Percentiles rank a stretch among this genome's conserved stretches.
Conservation (phyloP, 306 rosid genomes). For the Quercus mongolica region DNA sequence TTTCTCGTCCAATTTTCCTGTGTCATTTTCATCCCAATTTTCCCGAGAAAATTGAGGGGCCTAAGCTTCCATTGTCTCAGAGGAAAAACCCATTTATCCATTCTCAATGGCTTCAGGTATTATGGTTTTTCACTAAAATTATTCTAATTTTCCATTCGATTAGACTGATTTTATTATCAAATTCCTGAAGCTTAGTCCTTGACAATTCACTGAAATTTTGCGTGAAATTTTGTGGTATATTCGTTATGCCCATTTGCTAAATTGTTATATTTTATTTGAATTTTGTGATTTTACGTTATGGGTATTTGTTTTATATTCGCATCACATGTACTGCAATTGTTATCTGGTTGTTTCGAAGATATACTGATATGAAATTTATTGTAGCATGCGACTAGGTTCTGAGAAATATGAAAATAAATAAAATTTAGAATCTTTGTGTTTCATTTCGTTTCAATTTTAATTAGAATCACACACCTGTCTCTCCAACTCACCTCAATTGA, state of each 20-base stretch:
- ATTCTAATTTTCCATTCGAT: not conserved
- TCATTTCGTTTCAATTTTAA: not conserved
- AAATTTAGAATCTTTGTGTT: not conserved
- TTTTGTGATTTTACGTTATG: not conserved
- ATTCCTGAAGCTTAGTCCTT: conserved; percentile 1
- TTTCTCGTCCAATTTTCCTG: conserved; percentile 7
- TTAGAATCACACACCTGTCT: not conserved
- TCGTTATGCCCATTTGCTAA: not conserved
- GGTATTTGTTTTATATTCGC: not conserved
- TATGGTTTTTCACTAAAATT: not conserved
- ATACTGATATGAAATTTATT: conserved; percentile 13
- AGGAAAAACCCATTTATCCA: not conserved
- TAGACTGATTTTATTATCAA: not conserved
- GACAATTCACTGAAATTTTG: not conserved
- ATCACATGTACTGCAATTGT: not conserved
- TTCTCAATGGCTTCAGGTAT: conserved; percentile 81
- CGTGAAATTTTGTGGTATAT: not conserved
- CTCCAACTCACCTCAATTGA: not conserved
- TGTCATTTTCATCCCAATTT: not conserved
- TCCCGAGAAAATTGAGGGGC: conserved; percentile 16
- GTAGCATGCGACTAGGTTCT: not conserved
- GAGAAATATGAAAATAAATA: not conserved
- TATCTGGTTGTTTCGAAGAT: not conserved
- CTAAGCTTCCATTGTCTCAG: not conserved
- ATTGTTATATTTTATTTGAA: not conserved